Conservation (phyloP, 495 filamentous ascomycete genomes). For the Rostrohypoxylon terebratum region DNA sequence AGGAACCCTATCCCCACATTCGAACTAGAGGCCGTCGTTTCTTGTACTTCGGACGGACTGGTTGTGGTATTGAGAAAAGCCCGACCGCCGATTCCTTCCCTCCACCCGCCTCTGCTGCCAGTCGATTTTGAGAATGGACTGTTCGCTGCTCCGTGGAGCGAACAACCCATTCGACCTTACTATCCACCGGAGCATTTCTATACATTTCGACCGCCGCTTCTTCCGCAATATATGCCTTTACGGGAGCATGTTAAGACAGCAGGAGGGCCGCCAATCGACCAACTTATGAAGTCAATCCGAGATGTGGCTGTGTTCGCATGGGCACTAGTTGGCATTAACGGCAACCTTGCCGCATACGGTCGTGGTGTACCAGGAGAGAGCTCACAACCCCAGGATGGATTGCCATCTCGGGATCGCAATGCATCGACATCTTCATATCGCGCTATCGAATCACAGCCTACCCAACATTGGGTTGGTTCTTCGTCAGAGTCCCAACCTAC, state of each 20-base stretch:
- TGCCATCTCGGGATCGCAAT: conserved; percentile 66
- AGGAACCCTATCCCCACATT: conserved; percentile 54
- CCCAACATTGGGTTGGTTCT: conserved; percentile 27
- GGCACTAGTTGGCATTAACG: conserved; percentile 85
- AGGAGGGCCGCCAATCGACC: conserved; percentile 65
- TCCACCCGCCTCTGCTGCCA: conserved; percentile 59
- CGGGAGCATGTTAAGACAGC: conserved; percentile 58
- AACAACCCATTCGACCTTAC: conserved; percentile 64
- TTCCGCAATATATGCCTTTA: conserved; percentile 59
- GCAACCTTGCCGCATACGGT: conserved; percentile 72
- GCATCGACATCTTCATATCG: conserved; percentile 34
- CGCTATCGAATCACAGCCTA: conserved; percentile 33
- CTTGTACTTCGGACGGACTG: conserved; percentile 88
- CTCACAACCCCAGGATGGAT: conserved; percentile 66
- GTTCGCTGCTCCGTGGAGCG: conserved; percentile 83
- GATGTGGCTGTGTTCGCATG: conserved; percentile 88
- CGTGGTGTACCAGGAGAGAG: conserved; percentile 71
- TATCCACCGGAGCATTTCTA: conserved; percentile 57
- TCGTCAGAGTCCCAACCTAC: conserved; percentile 17
- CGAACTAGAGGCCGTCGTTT: conserved; percentile 88
- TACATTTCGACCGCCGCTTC: conserved; percentile 56
- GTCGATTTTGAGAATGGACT: conserved; percentile 72
- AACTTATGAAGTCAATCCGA: conserved; percentile 83
- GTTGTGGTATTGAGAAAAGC: conserved; percentile 86
- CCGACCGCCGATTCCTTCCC: conserved; percentile 73